A percentile compares a stretch with the other conserved stretches of the same genome.
phyloP scores from a whole-genome alignment of 176 grass and related monocot species.

The Carex cristatella region DNA sequence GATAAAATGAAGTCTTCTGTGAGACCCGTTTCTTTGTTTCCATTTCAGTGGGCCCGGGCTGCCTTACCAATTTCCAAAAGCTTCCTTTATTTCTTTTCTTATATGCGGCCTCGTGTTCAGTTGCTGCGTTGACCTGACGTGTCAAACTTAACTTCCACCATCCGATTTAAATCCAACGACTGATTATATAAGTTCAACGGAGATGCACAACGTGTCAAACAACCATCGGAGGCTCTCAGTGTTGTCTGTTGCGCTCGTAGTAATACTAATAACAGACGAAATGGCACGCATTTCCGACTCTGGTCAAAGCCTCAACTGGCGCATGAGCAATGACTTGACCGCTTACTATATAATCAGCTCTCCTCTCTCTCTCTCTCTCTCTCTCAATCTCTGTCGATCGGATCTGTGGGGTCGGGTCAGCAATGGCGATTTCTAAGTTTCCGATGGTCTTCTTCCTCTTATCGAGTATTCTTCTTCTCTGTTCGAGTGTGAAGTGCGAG shows the following conservation, averaged over 20 bases:
- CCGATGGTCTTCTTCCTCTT: slow-evolving; percentile 30
- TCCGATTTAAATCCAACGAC: background rate
- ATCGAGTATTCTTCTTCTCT: slow-evolving; percentile 28
- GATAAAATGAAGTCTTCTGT: no score
- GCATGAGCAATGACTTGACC: background rate
- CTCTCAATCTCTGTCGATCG: background rate
- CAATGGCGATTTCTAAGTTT: slow-evolving; percentile 46
- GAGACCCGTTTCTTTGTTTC: no score
- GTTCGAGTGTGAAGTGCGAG: background rate
- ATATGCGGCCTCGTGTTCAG: background rate
- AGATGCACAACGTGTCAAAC: background rate
- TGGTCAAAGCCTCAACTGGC: background rate
- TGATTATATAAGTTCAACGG: background rate
- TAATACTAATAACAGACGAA: background rate
- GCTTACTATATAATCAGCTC: background rate
- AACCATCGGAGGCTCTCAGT: background rate
- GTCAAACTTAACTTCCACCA: background rate
- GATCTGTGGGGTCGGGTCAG: background rate
- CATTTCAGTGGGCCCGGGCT: no score
- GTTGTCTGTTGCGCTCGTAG: background rate
- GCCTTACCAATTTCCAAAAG: background rate
- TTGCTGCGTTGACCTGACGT: slow-evolving; percentile 10
- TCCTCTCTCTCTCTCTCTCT: background rate
- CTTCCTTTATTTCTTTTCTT: background rate
- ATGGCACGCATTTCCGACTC: background rate